Evolutionary conservation across 345 rosid genomes (phyloP).

Genomic region (Salix suchowensis): DNA sequence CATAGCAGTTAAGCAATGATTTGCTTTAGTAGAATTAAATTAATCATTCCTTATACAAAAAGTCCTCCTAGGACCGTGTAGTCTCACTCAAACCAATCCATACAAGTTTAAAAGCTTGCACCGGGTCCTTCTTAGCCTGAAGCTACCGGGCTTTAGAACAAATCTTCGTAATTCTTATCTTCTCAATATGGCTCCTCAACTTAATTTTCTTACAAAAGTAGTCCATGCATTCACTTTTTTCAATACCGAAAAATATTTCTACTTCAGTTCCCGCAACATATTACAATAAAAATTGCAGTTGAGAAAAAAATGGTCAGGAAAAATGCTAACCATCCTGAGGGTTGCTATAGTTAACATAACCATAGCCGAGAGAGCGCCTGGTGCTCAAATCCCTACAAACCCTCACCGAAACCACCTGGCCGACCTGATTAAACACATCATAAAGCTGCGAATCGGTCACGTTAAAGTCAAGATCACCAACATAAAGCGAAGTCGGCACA

Average conservation of each 20-base stretch:
- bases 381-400: conserved; percentile 25
- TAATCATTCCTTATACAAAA: not conserved
- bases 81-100: not conserved
- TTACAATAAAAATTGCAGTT: not conserved
- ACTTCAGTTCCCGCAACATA: too few relatives aligned
- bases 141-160: not conserved
- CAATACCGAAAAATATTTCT: not conserved
- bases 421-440: conserved; percentile 21
- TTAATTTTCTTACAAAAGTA: not conserved
- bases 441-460: conserved; percentile 21
- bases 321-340: conserved; percentile 24
- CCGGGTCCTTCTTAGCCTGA: not conserved
- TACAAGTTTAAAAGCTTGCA: not conserved
- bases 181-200: not conserved
- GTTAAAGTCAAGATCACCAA: conserved; percentile 18
- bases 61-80: not conserved
- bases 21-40: too few relatives aligned
- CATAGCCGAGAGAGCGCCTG: conserved; percentile 25
- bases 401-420: conserved; percentile 25
- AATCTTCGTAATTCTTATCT: not conserved
- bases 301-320: not conserved
- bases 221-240: not conserved
- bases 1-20: not conserved
- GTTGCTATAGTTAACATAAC: conserved; percentile 25
- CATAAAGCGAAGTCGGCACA: conserved; percentile 18